Conservation (phyloP, 2,329 filamentous ascomycete species). For the Seiridium cupressi region DNA sequence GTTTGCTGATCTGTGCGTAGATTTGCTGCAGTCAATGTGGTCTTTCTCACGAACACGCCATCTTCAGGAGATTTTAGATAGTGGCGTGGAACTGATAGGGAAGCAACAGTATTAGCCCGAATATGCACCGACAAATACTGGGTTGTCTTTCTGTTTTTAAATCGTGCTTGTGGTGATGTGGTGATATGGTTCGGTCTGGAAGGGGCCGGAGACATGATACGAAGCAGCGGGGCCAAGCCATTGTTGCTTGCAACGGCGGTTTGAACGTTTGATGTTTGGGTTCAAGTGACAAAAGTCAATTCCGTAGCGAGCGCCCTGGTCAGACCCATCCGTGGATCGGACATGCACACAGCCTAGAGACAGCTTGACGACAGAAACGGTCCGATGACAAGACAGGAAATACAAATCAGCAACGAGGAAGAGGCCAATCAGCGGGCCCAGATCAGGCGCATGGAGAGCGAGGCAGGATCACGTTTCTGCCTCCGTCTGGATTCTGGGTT, state of each 20-base stretch:
- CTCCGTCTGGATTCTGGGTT: too few species aligned
- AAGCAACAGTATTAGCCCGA: too few species aligned
- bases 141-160: too few species aligned
- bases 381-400: slow-evolving; percentile 4
- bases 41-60: slow-evolving; percentile 7
- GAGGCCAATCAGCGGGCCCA: not conserved
- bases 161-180: too few species aligned
- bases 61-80: not conserved
- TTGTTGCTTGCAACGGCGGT: not conserved
- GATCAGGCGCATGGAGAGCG: not conserved
- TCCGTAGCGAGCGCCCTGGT: not conserved
- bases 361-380: slow-evolving; percentile 3
- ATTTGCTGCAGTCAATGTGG: slow-evolving; percentile 9
- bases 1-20: not conserved
- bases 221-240: not conserved
- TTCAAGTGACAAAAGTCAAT: slow-evolving; percentile 3
- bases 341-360: not conserved
- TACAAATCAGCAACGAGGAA: not conserved
- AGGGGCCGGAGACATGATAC: too few species aligned
- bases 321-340: not conserved
- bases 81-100: too few species aligned
- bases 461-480: not conserved
- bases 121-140: too few species aligned
- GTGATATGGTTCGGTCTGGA: too few species aligned
- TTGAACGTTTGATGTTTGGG: not conserved